phyloP scores from a whole-genome alignment of 257 asterid species.

The Petrea volubilis region DNA sequence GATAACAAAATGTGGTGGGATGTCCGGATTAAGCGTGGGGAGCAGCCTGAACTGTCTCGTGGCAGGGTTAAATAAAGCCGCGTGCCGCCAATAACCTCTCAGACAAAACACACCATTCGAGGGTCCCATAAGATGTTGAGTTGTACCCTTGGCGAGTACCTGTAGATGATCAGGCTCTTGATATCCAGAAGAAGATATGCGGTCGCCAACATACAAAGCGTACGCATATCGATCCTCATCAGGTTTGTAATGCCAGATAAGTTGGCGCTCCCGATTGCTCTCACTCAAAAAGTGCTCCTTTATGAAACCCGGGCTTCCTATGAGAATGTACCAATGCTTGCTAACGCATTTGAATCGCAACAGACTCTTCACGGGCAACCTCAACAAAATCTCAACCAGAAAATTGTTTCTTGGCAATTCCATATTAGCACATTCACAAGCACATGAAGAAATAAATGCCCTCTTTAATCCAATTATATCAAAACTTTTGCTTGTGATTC shows the following conservation, averaged over 20 bases:
- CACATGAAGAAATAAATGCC: too few relatives aligned
- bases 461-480: too few relatives aligned
- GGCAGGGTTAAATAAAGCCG: slow-evolving; percentile 48
- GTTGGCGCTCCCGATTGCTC: slow-evolving; percentile 31
- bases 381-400: slow-evolving; percentile 35
- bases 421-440: too few relatives aligned
- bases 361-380: slow-evolving; percentile 42
- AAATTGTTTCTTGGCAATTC: slow-evolving; percentile 9
- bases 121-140: slow-evolving; percentile 46
- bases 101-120: slow-evolving; percentile 41
- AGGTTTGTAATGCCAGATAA: slow-evolving; percentile 34
- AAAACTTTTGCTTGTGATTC: too few relatives aligned
- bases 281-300: slow-evolving; percentile 29
- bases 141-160: slow-evolving; percentile 22
- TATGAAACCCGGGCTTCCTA: slow-evolving; percentile 31
- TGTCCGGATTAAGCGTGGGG: slow-evolving; percentile 22
- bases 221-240: too few relatives aligned
- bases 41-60: slow-evolving; percentile 44
- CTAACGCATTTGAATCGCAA: slow-evolving; percentile 38
- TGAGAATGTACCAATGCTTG: slow-evolving; percentile 45
- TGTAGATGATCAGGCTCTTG: slow-evolving; percentile 38
- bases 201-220: too few relatives aligned
- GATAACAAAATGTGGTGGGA: slow-evolving; percentile 21
- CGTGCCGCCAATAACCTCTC: slow-evolving; percentile 12
- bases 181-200: background rate